Evolutionary conservation across 2,329 filamentous ascomycete genomes (phyloP).

Genomic region (Thelonectria olida): DNA sequence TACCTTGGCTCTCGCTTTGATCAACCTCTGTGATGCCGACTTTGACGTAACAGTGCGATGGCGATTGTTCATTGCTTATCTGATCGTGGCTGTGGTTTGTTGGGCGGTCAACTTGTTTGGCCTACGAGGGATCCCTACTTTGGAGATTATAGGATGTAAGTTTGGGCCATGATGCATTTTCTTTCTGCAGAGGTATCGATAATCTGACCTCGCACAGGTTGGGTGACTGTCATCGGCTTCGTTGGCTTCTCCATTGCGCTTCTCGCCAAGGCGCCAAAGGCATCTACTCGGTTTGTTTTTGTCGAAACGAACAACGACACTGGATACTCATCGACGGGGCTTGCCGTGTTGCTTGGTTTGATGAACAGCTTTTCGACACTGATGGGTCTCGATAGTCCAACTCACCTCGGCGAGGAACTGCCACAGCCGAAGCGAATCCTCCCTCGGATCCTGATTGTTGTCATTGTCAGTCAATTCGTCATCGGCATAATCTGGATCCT

Average conservation of each 20-base stretch:
- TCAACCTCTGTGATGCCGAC: constrained; percentile 2
- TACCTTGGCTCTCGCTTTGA: background rate
- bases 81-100: background rate
- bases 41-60: constrained; percentile 2
- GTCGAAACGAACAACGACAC: constrained; percentile 1
- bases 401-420: constrained; percentile 5
- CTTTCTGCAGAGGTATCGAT: no score
- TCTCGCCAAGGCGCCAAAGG: background rate
- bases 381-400: background rate
- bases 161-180: background rate
- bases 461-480: background rate
- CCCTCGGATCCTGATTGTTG: constrained; percentile 3
- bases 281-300: background rate
- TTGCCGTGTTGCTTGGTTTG: constrained; percentile 2
- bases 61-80: constrained; percentile 5
- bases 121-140: background rate
- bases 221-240: background rate
- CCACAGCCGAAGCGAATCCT: background rate
- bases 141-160: constrained; percentile 11
- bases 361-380: background rate
- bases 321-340: background rate
- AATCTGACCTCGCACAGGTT: background rate
- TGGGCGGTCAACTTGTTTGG: constrained; percentile 3
- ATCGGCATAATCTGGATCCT: constrained; percentile 8
- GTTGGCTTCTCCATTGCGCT: constrained; percentile 3